phyloP scores from a whole-genome alignment of 2,329 filamentous ascomycete genomes.

The Penicillium crustosum region DNA sequence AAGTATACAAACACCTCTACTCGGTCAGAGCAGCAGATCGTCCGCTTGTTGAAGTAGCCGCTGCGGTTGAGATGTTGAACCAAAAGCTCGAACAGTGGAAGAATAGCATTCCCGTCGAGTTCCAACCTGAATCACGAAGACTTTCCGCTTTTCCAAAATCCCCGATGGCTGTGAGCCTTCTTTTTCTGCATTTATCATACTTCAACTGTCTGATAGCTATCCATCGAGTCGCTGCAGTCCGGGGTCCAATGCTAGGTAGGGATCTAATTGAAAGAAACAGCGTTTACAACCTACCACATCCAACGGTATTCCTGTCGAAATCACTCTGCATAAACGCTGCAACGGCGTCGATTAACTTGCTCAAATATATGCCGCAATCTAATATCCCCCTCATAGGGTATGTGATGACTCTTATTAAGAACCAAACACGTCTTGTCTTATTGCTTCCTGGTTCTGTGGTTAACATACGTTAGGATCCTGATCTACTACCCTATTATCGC shows the following conservation, averaged over 20 bases:
- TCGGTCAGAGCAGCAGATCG: neutral
- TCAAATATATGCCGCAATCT: neutral
- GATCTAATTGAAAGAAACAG: neutral
- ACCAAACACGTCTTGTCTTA: neutral
- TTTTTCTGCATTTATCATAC: neutral
- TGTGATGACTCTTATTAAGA: neutral
- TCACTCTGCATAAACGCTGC: neutral
- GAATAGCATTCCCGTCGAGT: neutral
- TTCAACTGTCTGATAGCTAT: neutral
- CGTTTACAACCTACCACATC: neutral
- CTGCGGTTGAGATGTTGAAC: neutral
- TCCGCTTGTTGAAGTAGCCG: neutral
- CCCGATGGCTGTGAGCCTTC: neutral
- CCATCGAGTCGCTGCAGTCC: neutral
- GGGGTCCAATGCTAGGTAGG: neutral
- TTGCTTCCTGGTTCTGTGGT: neutral
- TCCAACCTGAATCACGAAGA: neutral
- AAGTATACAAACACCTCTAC: neutral
- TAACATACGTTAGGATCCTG: neutral
- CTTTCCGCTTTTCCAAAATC: neutral
- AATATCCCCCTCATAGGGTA: neutral
- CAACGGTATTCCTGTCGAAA: neutral
- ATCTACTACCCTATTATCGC: neutral
- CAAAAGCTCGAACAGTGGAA: neutral
- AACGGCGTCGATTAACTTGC: neutral